A percentile compares a stretch with the other conserved stretches of the same genome.
These are phyloP conservation scores for peach (Prunus persica) DNA, from an alignment of 306 rosid genomes.

Conservation along the genomic window Prunus_persica_NCBIv2 NC_034013.1:4397501-4398000, in stretches of 20 bases:
- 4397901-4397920: background rate
- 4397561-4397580: constrained; percentile 50
- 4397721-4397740: background rate
- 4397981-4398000: background rate
- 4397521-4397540: constrained; percentile 36
- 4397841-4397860: background rate
- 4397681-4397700: background rate
- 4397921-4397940: background rate
- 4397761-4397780: background rate
- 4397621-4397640: constrained; percentile 12
- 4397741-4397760: background rate
- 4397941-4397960: background rate
- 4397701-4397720: background rate
- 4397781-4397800: background rate
- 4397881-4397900: background rate
- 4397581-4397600: constrained; percentile 77
- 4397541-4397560: constrained; percentile 35
- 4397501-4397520: constrained; percentile 34
- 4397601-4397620: constrained; percentile 22
- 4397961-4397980: background rate
- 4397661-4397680: background rate
- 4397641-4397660: constrained; percentile 1
- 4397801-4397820: background rate
- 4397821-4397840: background rate
- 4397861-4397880: background rate